phyloP scores from a whole-genome alignment of 768 basidiomycete genomes.

The Kwoniella botswanensis region DNA sequence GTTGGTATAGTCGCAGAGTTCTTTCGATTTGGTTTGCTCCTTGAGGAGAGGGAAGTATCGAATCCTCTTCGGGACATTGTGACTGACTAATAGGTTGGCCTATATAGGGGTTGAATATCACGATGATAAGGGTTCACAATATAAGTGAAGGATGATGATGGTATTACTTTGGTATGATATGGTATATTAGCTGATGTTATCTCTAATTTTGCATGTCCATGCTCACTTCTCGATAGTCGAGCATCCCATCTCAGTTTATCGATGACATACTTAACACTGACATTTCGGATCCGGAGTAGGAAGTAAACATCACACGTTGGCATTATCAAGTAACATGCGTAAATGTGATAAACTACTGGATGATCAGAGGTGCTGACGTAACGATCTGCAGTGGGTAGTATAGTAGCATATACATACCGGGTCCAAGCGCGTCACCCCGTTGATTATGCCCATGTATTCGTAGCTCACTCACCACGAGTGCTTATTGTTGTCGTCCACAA shows the following conservation, averaged over 20 bases:
- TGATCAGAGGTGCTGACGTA: not conserved
- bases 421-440: constrained; percentile 8
- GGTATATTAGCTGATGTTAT: not conserved
- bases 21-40: constrained; percentile 14
- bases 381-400: not conserved
- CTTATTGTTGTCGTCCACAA: not conserved
- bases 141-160: not conserved
- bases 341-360: not conserved
- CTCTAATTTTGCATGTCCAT: not conserved
- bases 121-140: too few relatives aligned
- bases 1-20: constrained; percentile 21
- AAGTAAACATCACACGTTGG: constrained; percentile 1
- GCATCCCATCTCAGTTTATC: not conserved
- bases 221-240: too few relatives aligned
- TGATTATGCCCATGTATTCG: not conserved
- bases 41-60: constrained; percentile 17
- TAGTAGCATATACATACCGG: not conserved
- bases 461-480: not conserved
- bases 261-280: not conserved
- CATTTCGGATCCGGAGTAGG: constrained; percentile 6
- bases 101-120: not conserved
- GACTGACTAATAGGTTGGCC: not conserved
- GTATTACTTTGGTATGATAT: not conserved
- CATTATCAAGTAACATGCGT: not conserved
- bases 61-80: constrained; percentile 26